phyloP scores from a whole-genome alignment of 2,329 filamentous ascomycete genomes.

The Sporothrix phasma region DNA sequence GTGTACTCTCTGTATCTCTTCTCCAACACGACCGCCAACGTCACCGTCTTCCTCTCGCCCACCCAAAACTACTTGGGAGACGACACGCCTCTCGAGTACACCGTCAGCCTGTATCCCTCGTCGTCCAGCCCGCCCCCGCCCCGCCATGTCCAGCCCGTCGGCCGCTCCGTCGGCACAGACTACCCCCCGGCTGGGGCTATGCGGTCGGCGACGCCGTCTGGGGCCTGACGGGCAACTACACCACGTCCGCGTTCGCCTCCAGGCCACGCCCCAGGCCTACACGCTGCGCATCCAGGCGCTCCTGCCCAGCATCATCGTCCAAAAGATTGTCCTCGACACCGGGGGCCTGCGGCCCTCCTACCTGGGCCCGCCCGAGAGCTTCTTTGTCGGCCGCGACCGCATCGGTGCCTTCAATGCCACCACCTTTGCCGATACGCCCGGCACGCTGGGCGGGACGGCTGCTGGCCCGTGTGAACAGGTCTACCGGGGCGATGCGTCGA shows the following conservation, averaged over 20 bases:
- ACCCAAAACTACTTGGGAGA: constrained; percentile 44
- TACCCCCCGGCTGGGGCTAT: constrained; percentile 34
- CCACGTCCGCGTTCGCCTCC: constrained; percentile 35
- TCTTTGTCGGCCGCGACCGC: constrained; percentile 33
- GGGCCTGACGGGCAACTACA: constrained; percentile 35
- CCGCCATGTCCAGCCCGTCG: constrained; percentile 34
- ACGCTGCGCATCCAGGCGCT: constrained; percentile 42
- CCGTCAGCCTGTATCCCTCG: constrained; percentile 35
- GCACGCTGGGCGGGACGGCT: constrained; percentile 14
- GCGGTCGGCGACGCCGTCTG: constrained; percentile 38
- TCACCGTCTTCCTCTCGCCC: constrained; percentile 43
- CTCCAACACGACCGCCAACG: constrained; percentile 36
- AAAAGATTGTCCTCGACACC: constrained; percentile 47
- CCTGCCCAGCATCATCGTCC: constrained; percentile 42
- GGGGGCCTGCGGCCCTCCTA: constrained; percentile 46
- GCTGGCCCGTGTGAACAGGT: neutral
- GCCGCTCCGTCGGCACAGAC: constrained; percentile 30
- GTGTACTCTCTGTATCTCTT: constrained; percentile 55
- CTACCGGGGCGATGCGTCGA: no score
- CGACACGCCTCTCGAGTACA: constrained; percentile 40
- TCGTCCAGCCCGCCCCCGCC: constrained; percentile 24
- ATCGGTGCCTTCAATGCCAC: constrained; percentile 29
- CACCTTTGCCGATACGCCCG: constrained; percentile 27
- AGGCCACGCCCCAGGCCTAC: constrained; percentile 31
- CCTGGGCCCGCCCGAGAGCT: constrained; percentile 48